Evolutionary conservation across 208 protist species (phyloP), one percentile per base, ranked within the genome.

Genomic region (Trypanosomatidae sp.): DNA sequence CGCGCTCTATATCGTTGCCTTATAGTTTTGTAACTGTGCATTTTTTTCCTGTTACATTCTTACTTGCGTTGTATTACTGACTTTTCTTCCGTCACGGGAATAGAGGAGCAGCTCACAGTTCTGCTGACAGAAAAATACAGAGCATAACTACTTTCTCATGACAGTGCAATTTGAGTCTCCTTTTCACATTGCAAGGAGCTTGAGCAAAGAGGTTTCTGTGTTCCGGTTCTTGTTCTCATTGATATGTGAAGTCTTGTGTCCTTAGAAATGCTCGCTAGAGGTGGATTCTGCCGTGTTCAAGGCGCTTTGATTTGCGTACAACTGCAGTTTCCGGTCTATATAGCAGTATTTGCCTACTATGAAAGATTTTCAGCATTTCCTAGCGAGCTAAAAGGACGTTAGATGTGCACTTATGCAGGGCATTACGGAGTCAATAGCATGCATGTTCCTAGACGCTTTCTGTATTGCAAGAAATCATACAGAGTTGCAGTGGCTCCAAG

Each of bases 21-120:
- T 33, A 53, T 64, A 39, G 44, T 67, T 79, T 58, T 60, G 46
- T 28, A 39, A 36, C 25, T 39, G 43, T 53, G 22, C 17, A 8
- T 36, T 41, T 68, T 67, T 33, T 30, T 33, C 55, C 30, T 56
- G 46, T 64, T 46, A 43, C n/a, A 17, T 39, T 62, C 13, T 64
- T 17, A 64, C 56, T 19, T 17, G 25, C 4, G 19, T 64, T 44
- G 15, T 3, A 36, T 64, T 2, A 36, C 53, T 33, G 25, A 12
- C 25, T 13, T 33, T 59, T 28, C 33, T 25, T 25, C 28, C 13
- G n/a, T 43, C 44, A 39, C 12, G 46, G 64, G 64, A 41, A 10
- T 49, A 68, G n/a, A 68, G 8, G 22, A 17, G 15, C 19, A 33
- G 15, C 39, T 39, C n/a, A 68, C 25, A 68, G 44, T 22, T 53